Base-by-base conservation (phyloP, 31 red algal species). In the Porphyra umbilicalis region DNA sequence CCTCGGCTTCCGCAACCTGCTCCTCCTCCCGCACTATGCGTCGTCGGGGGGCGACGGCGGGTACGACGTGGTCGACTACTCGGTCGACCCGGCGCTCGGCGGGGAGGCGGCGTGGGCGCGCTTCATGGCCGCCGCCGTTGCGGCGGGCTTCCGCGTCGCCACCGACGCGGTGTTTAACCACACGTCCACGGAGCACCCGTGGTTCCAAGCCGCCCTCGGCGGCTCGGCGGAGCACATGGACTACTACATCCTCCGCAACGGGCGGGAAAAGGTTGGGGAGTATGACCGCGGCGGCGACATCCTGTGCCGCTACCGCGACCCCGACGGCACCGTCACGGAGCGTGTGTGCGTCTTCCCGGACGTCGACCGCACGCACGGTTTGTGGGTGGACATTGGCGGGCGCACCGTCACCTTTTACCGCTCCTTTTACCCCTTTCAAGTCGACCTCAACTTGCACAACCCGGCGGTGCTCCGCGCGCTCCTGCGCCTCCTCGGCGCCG, bases 161-260 rank as follows among this genome's bases (percentile, higher is more conserved):
- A 98, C 95, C 6, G 95, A 98, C 40, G 95, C 88, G 10, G 87
- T 98, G 15, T 92, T 94, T 33, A 94, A 90, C 40, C 92, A 98
- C 77, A 98, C 95, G 13, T 85, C 81, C 32, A 89, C 83, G 4
- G 89, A 94, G 13, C 95, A 98, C 76, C 81, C 83, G 36, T 98
- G 95, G 95, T 98, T 98, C 76, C 92, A 90, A 76, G 80, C 76
- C 34, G 95, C 95, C 6, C 77, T 94, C 30, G 32, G 33, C 38
- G 91, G 91, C 0, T 85, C 91, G 32, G 79, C 85, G 35, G 77
- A 80, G 35, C 94, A 94, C 77, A 77, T 94, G 15, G 79, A 79
- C 36, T 98, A 94, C 77, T 98, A 98, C 79, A 82, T 98, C 29
- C 86, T 85, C 46, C 57, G 91, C 35, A 94, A 98, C 77, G 95